phyloP scores from a whole-genome alignment of 306 rosid species.

The Quercus dentata region DNA sequence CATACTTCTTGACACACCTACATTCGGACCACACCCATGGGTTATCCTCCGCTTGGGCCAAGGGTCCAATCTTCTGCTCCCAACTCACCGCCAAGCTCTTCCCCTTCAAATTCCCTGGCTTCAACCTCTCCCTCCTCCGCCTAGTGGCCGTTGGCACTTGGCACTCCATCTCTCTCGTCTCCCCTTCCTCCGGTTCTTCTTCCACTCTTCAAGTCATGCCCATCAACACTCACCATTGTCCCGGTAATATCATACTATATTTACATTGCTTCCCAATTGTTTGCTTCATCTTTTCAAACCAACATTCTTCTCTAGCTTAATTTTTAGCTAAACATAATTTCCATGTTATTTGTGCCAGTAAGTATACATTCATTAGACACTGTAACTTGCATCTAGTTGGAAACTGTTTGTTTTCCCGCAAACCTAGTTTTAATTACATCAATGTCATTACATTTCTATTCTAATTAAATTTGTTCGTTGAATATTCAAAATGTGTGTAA shows the following conservation, averaged over 20 bases:
- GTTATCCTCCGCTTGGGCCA: slow-evolving; percentile 57
- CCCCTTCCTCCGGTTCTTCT: slow-evolving; percentile 26
- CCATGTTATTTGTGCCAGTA: no score
- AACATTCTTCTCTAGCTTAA: background rate
- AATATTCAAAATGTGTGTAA: no score
- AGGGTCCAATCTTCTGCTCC: slow-evolving; percentile 64
- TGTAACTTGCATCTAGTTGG: no score
- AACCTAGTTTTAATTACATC: background rate
- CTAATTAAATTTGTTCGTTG: background rate
- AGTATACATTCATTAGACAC: no score
- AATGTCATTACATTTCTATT: background rate
- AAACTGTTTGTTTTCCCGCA: no score
- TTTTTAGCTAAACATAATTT: no score
- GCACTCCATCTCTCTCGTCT: slow-evolving; percentile 44
- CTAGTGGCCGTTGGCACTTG: slow-evolving; percentile 38
- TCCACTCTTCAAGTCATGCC: slow-evolving; percentile 39
- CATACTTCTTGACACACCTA: slow-evolving; percentile 71
- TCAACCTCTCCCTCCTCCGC: slow-evolving; percentile 62
- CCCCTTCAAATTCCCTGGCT: slow-evolving; percentile 52
- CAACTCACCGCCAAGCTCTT: slow-evolving; percentile 63
- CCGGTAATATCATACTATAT: slow-evolving; percentile 25
- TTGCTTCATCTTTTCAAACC: slow-evolving; percentile 10
- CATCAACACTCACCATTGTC: slow-evolving; percentile 70
- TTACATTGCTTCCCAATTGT: slow-evolving; percentile 14
- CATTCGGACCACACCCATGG: slow-evolving; percentile 75